phyloP scores from a whole-genome alignment of 331 rosid species.

The Cydonia oblonga region DNA sequence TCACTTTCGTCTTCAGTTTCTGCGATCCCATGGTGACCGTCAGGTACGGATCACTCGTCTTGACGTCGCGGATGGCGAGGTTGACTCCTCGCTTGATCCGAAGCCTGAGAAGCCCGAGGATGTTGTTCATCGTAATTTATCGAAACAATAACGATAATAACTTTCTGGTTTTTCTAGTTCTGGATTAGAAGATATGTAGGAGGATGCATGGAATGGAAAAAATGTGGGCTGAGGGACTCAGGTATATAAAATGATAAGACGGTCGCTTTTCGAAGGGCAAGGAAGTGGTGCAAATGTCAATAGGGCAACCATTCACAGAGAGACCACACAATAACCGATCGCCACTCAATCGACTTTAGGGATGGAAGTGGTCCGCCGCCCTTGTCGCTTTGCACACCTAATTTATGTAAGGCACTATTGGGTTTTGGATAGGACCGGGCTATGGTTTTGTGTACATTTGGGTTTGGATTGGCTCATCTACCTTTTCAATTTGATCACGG shows the following conservation, averaged over 20 bases:
- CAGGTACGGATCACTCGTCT: constrained; percentile 68
- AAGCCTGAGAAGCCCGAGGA: constrained; percentile 56
- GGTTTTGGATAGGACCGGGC: not conserved
- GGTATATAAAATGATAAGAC: too few relatives aligned
- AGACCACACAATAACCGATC: not conserved
- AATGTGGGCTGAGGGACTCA: too few relatives aligned
- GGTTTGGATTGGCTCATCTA: not conserved
- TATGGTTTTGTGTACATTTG: not conserved
- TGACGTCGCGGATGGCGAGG: constrained; percentile 46
- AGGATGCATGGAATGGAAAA: not conserved
- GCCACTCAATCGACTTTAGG: not conserved
- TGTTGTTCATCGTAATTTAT: constrained; percentile 26
- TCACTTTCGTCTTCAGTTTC: constrained; percentile 50
- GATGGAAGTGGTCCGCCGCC: not conserved
- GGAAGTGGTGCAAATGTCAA: not conserved
- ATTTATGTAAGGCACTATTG: not conserved
- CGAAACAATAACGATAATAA: not conserved
- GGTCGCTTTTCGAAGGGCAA: not conserved
- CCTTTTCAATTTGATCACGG: not conserved
- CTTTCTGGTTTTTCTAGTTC: not conserved
- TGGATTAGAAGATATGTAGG: not conserved
- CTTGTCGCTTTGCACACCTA: constrained; percentile 1
- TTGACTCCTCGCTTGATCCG: constrained; percentile 50
- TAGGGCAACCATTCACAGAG: not conserved
- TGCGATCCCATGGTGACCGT: constrained; percentile 39